Conservation (phyloP, 2,329 filamentous ascomycete species). For the Colletotrichum tabaci region DNA sequence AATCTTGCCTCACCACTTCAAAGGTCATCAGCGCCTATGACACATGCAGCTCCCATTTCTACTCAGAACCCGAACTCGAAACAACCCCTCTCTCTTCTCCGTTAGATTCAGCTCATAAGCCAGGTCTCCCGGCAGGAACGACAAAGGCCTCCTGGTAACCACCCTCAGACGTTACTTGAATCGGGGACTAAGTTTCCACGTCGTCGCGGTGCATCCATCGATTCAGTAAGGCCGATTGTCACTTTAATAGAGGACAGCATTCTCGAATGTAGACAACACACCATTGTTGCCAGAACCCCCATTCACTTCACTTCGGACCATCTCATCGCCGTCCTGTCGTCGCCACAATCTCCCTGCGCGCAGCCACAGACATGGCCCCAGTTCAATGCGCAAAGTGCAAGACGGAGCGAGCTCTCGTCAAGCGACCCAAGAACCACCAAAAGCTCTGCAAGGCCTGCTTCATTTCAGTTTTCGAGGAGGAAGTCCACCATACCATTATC, state of each 20-base stretch:
- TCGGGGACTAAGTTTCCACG: neutral
- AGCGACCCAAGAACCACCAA: constrained; percentile 93
- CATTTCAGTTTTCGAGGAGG: constrained; percentile 87
- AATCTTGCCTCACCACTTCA: neutral
- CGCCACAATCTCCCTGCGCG: neutral
- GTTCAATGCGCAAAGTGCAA: constrained; percentile 83
- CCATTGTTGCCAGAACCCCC: neutral
- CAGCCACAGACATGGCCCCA: constrained; percentile 80
- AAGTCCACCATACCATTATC: constrained; percentile 93
- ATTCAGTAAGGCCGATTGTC: no score
- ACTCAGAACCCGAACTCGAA: neutral
- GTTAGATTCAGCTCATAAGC: neutral
- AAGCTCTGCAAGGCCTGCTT: constrained; percentile 95
- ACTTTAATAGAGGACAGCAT: neutral
- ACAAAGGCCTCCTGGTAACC: neutral
- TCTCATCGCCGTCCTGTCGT: neutral
- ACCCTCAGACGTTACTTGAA: neutral
- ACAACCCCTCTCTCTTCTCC: no score
- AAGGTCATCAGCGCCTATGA: neutral
- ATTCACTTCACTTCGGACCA: neutral
- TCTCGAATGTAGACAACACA: no score
- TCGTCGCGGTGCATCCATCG: neutral
- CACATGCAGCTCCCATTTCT: neutral
- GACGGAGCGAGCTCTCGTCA: constrained; percentile 85
- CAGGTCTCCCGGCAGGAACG: no score